Evolutionary conservation across 495 filamentous ascomycete species (phyloP).

Genomic region (Lindgomyces ingoldianus): DNA sequence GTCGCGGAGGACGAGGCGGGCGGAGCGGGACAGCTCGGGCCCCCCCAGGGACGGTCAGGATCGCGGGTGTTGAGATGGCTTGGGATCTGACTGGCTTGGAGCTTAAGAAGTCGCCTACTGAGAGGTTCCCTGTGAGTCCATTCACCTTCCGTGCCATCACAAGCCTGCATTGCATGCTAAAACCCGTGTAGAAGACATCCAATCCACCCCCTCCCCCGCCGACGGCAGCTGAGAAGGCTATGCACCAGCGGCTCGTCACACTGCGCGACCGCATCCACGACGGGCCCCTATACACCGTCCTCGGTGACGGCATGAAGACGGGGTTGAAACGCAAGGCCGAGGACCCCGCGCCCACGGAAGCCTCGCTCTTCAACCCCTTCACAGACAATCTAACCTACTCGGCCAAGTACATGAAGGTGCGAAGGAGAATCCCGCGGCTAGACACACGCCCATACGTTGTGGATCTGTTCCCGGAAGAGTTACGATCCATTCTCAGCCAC

Average conservation of each 20-base stretch:
- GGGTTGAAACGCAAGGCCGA: conserved; percentile 43
- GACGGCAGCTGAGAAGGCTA: conserved; percentile 36
- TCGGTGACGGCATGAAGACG: conserved; percentile 45
- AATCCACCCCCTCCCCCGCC: conserved; percentile 41
- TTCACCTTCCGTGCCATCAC: conserved; percentile 1
- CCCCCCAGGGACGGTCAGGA: conserved; percentile 26
- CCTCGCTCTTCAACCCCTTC: conserved; percentile 55
- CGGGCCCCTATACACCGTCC: conserved; percentile 59
- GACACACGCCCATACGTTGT: conserved; percentile 54
- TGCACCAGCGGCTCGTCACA: conserved; percentile 50
- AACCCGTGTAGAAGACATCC: background rate
- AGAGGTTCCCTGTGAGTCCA: conserved; percentile 45
- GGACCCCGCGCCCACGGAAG: conserved; percentile 43
- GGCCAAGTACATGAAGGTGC: conserved; percentile 57
- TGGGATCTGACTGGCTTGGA: conserved; percentile 46
- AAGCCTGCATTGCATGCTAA: conserved; percentile 7
- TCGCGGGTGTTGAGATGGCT: conserved; percentile 42
- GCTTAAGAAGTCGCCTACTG: conserved; percentile 41
- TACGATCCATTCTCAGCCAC: conserved; percentile 54
- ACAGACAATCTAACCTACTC: conserved; percentile 62
- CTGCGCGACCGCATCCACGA: conserved; percentile 58
- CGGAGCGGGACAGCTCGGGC: conserved; percentile 28
- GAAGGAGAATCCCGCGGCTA: conserved; percentile 53
- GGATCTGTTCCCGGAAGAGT: conserved; percentile 60
- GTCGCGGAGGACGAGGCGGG: conserved; percentile 33